These are phyloP conservation scores for Saccharomycopsis olivae DNA, from an alignment of 805 yeast species.

Conservation along the genomic window DNA sequence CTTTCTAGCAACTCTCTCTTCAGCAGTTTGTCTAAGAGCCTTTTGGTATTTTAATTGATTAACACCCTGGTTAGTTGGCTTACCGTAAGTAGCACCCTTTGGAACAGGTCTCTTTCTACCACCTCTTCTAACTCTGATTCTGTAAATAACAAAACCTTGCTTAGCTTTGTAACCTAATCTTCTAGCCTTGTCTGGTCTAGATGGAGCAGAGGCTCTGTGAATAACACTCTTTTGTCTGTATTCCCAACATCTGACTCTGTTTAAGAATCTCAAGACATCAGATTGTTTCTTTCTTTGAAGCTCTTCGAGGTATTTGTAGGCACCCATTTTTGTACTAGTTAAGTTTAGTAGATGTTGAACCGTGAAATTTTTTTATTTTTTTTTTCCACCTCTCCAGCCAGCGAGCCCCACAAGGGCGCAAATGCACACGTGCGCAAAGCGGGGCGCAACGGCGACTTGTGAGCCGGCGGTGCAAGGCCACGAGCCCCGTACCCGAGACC, in stretches of 20 bases:
- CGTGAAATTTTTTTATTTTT: background rate
- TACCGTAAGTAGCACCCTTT: conserved; percentile 99
- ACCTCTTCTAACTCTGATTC: conserved; percentile 99
- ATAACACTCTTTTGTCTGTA: conserved; percentile 98
- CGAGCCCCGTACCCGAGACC: too few species aligned
- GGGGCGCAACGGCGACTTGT: too few species aligned
- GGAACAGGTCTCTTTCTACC: conserved; percentile 99
- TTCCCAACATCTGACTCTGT: conserved; percentile 99
- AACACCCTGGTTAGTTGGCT: conserved; percentile 99
- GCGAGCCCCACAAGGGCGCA: too few species aligned
- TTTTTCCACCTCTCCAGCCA: background rate
- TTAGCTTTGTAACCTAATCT: conserved; percentile 99
- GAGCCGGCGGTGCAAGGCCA: too few species aligned
- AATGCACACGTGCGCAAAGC: too few species aligned
- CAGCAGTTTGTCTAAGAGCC: conserved; percentile 96
- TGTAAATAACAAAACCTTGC: conserved; percentile 98
- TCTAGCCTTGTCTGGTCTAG: conserved; percentile 99
- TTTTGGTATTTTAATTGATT: conserved; percentile 99
- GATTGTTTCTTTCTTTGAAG: conserved; percentile 99
- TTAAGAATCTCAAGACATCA: conserved; percentile 96
- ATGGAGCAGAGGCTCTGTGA: conserved; percentile 98
- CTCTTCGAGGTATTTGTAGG: conserved; percentile 99
- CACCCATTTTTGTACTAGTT: conserved; percentile 67
- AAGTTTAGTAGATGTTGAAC: background rate
- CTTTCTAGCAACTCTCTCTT: conserved; percentile 99